These are phyloP conservation scores for Peltaster fructicola DNA, from an alignment of 2,329 filamentous ascomycete genomes.

Conservation along the genomic window DNA sequence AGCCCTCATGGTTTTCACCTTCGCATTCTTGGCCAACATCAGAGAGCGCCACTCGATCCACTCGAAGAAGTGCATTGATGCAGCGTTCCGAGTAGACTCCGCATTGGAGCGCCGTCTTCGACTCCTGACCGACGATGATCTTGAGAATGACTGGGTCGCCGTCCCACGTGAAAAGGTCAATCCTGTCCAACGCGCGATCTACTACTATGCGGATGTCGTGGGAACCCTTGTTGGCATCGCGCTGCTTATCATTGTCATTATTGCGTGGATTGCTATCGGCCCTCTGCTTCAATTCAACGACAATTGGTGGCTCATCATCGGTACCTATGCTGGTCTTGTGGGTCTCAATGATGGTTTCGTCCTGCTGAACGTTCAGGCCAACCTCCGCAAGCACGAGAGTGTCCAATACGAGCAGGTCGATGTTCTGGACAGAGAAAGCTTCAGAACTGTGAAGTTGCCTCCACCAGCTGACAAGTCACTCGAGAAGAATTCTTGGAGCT, in stretches of 20 bases:
- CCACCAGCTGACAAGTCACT: no score
- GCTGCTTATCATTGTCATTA: constrained; percentile 21
- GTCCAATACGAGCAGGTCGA: constrained; percentile 7
- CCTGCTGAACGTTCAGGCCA: constrained; percentile 26
- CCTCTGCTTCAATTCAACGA: constrained; percentile 22
- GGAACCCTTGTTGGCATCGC: constrained; percentile 25
- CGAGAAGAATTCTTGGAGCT: no score
- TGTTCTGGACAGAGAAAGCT: constrained; percentile 4
- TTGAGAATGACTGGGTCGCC: constrained; percentile 1
- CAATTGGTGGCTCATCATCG: constrained; percentile 33
- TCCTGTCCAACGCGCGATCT: constrained; percentile 22
- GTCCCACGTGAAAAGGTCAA: constrained; percentile 18
- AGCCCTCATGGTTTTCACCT: constrained; percentile 25
- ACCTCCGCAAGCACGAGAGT: constrained; percentile 9
- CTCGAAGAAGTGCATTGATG: constrained; percentile 16
- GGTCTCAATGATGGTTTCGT: constrained; percentile 30
- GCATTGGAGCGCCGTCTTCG: constrained; percentile 2
- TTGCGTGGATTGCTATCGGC: constrained; percentile 24
- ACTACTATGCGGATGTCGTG: constrained; percentile 26
- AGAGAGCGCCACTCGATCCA: constrained; percentile 21
- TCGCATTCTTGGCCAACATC: constrained; percentile 23
- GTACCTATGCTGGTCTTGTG: constrained; percentile 30
- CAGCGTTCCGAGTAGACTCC: constrained; percentile 19
- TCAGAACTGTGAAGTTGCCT: no score
- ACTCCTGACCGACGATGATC: constrained; percentile 1